Percentiles rank a stretch among this genome's conserved stretches.
Conservation (phyloP, 2,329 filamentous ascomycete genomes). For the Colletotrichum sp. region DNA sequence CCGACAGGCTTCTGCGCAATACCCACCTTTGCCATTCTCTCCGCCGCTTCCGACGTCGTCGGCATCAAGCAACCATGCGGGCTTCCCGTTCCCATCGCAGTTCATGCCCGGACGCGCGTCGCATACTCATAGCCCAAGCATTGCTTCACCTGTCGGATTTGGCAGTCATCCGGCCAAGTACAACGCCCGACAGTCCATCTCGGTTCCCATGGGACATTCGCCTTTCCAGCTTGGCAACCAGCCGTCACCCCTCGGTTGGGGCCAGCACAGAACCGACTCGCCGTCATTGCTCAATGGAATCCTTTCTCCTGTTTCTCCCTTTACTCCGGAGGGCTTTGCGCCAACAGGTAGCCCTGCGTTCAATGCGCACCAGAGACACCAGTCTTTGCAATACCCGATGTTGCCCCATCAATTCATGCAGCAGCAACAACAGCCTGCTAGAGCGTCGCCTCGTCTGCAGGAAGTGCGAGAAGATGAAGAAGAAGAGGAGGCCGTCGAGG, state of each 20-base stretch:
- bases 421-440: constrained; percentile 44
- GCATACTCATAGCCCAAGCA: constrained; percentile 67
- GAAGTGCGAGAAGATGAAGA: constrained; percentile 79
- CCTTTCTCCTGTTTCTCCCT: constrained; percentile 70
- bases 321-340: constrained; percentile 57
- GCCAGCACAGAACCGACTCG: constrained; percentile 66
- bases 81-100: constrained; percentile 61
- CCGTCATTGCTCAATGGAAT: constrained; percentile 66
- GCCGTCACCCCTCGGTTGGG: constrained; percentile 65
- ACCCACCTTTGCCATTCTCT: constrained; percentile 80
- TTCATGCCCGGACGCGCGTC: constrained; percentile 67
- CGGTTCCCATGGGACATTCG: constrained; percentile 66
- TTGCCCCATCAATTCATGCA: constrained; percentile 61
- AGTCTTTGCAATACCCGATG: constrained; percentile 64
- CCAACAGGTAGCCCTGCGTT: constrained; percentile 45
- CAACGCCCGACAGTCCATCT: constrained; percentile 76
- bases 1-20: constrained; percentile 74
- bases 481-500: constrained; percentile 65
- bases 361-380: constrained; percentile 60
- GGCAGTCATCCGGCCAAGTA: constrained; percentile 61
- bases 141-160: constrained; percentile 77
- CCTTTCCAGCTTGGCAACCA: constrained; percentile 72
- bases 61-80: constrained; percentile 71
- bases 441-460: constrained; percentile 68
- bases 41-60: constrained; percentile 83